Percentiles rank a stretch among this genome's conserved stretches.
Evolutionary conservation across 345 rosid species (phyloP).

Genomic region (Rhizophora apiculata): DNA sequence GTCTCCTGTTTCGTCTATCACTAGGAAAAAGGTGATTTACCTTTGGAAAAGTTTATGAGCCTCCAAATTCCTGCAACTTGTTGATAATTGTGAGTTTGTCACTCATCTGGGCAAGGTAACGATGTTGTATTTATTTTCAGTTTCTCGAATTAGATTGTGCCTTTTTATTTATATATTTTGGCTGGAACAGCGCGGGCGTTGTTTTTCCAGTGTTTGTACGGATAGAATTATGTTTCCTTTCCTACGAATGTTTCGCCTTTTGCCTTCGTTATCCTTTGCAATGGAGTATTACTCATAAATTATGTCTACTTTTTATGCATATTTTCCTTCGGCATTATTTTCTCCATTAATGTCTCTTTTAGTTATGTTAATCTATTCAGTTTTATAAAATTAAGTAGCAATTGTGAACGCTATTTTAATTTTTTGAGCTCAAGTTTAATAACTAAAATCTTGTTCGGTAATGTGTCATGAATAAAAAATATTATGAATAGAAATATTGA

Average conservation of each 20-base stretch:
- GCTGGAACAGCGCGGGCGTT: background rate
- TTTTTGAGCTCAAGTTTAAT: background rate
- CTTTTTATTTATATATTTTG: background rate
- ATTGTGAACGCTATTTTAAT: background rate
- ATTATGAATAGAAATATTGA: too few relatives aligned
- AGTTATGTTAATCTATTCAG: background rate
- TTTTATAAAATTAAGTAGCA: background rate
- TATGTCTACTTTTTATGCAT: too few relatives aligned
- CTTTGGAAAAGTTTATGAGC: constrained; percentile 47
- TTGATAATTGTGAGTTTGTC: constrained; percentile 72
- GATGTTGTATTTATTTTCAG: background rate
- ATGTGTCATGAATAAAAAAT: too few relatives aligned
- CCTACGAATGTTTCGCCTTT: background rate
- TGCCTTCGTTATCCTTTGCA: background rate
- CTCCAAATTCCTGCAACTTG: constrained; percentile 61
- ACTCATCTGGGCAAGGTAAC: constrained; percentile 78
- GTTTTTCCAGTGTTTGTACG: too few relatives aligned
- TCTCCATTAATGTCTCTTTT: background rate
- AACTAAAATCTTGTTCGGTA: background rate
- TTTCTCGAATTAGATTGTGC: constrained; percentile 5
- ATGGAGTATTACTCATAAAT: too few relatives aligned
- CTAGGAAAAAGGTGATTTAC: constrained; percentile 48
- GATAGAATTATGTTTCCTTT: background rate
- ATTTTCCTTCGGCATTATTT: background rate
- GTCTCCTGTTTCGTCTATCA: constrained; percentile 16